These are phyloP conservation scores for Stevia rebaudiana DNA, from an alignment of 140 eudicot species.

Conservation along the genomic window DNA sequence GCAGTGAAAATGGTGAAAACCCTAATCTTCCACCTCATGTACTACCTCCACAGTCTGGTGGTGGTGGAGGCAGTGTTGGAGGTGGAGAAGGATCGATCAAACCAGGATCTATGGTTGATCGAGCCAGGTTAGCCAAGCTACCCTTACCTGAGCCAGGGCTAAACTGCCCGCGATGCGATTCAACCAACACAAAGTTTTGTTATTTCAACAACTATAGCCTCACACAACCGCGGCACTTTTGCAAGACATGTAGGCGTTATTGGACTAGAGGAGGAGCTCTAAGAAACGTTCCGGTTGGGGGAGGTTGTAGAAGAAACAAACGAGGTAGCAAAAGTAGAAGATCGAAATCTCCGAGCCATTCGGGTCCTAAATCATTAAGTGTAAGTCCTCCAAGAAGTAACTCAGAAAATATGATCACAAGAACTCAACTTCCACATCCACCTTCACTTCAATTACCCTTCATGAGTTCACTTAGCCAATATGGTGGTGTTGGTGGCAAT, in stretches of 20 bases:
- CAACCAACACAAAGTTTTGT: conserved; percentile 71
- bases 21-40: conserved; percentile 38
- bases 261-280: conserved; percentile 81
- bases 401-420: conserved; percentile 32
- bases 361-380: conserved; percentile 31
- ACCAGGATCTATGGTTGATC: conserved; percentile 69
- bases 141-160: conserved; percentile 63
- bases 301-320: conserved; percentile 67
- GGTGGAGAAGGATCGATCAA: conserved; percentile 35
- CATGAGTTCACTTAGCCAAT: conserved; percentile 48
- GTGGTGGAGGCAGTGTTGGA: not conserved
- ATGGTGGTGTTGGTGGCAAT: conserved; percentile 26
- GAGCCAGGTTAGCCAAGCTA: conserved; percentile 56
- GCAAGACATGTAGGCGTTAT: conserved; percentile 69
- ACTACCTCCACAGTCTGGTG: conserved; percentile 18
- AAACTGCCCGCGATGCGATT: conserved; percentile 66
- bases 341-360: conserved; percentile 40
- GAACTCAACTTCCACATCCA: conserved; percentile 32
- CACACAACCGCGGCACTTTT: conserved; percentile 67
- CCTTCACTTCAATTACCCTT: conserved; percentile 45
- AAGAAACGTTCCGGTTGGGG: conserved; percentile 70
- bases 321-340: conserved; percentile 42
- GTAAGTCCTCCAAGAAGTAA: conserved; percentile 53
- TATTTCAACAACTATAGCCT: conserved; percentile 78
- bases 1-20: conserved; percentile 22